Evolutionary conservation across 176 grass and related monocot species (phyloP), one percentile per base, ranked within the genome.

Genomic region (Alopecurus myosuroides): DNA sequence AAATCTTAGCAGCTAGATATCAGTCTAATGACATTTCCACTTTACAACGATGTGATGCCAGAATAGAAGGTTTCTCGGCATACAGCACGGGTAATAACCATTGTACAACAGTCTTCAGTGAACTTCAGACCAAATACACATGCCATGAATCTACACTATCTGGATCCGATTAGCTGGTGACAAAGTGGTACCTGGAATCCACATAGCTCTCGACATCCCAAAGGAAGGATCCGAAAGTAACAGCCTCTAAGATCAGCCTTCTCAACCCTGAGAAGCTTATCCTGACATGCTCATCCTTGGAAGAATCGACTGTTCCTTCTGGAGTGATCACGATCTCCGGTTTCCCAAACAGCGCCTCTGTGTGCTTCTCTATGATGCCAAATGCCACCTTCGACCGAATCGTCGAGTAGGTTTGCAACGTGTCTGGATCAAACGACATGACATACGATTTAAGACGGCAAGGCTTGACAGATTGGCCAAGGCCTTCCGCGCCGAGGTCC

Each of bases 171-270:
- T 86, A 86, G 76, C 58, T 91, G 74, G 88, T 82, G 69, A 96
- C 91, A 56, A 99, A 96, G 91, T 96, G 97, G 78, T 99, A 96
- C 84, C 94, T 93, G 51, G 86, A 88, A 82, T 99, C 97, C 26
- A 99, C 94, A 82, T 86, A 99, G 89, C 88, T 91, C 84, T 99
- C 97, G 7, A 92, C 90, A 56, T 99, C 94, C 97, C 97, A 99
- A 11, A 96, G 92, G 83, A 99, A 94, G 11, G 97, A 96, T 9
- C 97, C 97, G 44, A 99, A 96, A 19, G 97, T 96, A 77, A 96
- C 94, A 69, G 97, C 97, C 65, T 99, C 97, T 63, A 99, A 74
- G 86, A 99, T 92, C 50, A 99, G 61, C 81, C 97, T 88, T 87
- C 88, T 94, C 88, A 99, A 77, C 45, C 91, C 90, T 0, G 90